Conservation (phyloP, 2,329 filamentous ascomycete genomes). For the Penicillium corylophilum region DNA sequence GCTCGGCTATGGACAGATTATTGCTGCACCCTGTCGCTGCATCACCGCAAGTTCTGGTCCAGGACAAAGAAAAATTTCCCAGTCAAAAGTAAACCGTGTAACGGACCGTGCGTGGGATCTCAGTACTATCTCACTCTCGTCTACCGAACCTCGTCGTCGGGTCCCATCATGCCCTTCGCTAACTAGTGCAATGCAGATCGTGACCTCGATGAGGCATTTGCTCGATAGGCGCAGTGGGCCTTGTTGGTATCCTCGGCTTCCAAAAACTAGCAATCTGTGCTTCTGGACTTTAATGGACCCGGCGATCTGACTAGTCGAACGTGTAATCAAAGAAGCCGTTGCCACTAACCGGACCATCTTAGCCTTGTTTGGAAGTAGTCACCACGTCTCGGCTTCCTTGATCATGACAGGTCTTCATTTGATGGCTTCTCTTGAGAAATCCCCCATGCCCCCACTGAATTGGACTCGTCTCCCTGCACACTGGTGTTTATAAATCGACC, state of each 20-base stretch:
- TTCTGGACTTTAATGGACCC: neutral
- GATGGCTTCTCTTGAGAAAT: neutral
- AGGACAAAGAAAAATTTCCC: conserved; percentile 5
- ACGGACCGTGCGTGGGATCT: conserved; percentile 3
- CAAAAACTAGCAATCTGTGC: neutral
- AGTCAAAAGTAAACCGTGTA: conserved; percentile 6
- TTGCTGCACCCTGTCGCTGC: neutral
- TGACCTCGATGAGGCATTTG: neutral
- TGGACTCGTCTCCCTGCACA: neutral
- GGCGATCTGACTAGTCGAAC: neutral
- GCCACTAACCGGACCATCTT: neutral
- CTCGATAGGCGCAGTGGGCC: conserved; percentile 5
- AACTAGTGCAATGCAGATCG: conserved; percentile 3
- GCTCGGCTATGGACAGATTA: conserved; percentile 9
- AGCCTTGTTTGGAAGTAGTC: neutral
- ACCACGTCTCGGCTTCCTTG: neutral
- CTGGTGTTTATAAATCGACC: conserved; percentile 21
- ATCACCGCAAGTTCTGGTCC: neutral
- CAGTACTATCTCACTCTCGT: neutral
- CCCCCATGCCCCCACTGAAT: neutral
- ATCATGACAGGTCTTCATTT: neutral
- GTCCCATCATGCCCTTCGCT: neutral
- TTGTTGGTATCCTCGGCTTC: neutral
- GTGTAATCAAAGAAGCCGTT: neutral
- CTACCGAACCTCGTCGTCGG: neutral